phyloP scores from a whole-genome alignment of 2,329 filamentous ascomycete species.

The Coniochaeta hoffmannii region DNA sequence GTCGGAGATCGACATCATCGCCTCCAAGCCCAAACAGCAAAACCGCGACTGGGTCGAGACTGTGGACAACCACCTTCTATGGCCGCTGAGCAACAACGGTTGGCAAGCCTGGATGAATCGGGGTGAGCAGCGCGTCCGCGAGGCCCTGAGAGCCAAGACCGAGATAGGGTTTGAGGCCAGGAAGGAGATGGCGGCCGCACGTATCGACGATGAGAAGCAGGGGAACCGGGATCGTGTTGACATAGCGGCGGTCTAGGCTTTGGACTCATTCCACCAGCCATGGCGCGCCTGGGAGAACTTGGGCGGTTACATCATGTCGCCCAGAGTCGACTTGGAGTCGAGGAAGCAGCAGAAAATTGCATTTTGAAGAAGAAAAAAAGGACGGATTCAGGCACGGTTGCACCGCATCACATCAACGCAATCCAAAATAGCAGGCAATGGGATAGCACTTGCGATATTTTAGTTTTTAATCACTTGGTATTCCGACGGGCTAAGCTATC shows the following conservation, averaged over 20 bases:
- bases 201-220: background rate
- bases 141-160: constrained; percentile 29
- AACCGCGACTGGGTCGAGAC: constrained; percentile 39
- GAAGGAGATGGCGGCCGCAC: constrained; percentile 11
- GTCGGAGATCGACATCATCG: constrained; percentile 57
- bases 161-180: constrained; percentile 21
- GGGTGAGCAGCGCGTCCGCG: constrained; percentile 36
- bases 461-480: no score
- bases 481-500: no score
- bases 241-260: background rate
- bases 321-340: no score
- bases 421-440: no score
- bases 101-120: constrained; percentile 40
- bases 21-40: constrained; percentile 43
- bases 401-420: no score
- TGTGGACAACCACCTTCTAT: constrained; percentile 29
- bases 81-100: constrained; percentile 34
- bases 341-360: no score
- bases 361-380: no score
- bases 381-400: no score
- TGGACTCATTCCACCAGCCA: no score
- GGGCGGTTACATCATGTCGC: no score
- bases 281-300: no score
- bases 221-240: background rate
- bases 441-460: no score